These are phyloP conservation scores for Colletotrichum sidae DNA, from an alignment of 2,329 filamentous ascomycete species.

Conservation along the genomic window DNA sequence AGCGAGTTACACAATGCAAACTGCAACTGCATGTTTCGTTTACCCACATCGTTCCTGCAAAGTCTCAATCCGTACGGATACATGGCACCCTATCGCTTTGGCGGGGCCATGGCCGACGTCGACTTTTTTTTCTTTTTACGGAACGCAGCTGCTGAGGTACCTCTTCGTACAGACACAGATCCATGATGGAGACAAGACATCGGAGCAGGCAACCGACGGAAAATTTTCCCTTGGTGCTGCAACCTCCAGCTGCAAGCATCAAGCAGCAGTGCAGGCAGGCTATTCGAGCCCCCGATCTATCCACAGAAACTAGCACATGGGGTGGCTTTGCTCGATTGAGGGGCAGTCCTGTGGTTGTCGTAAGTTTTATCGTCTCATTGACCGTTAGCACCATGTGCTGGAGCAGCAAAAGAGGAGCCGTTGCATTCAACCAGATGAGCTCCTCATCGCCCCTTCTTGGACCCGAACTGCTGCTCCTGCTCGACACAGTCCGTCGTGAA, in stretches of 20 bases:
- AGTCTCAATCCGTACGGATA: not conserved
- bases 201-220: conserved; percentile 27
- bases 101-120: no score
- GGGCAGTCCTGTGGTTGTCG: conserved; percentile 3
- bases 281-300: not conserved
- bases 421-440: conserved; percentile 1
- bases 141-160: no score
- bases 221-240: conserved; percentile 26
- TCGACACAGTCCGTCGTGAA: not conserved
- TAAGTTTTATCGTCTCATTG: conserved; percentile 24
- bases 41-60: not conserved
- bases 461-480: not conserved
- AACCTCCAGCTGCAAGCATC: conserved; percentile 8
- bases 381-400: not conserved
- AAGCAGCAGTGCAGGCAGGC: no score
- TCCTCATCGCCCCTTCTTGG: not conserved
- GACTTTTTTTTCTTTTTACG: no score
- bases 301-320: conserved; percentile 10
- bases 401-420: conserved; percentile 1
- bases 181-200: conserved; percentile 6
- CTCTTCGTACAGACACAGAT: no score
- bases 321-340: not conserved
- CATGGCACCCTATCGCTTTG: no score
- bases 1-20: not conserved
- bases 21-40: conserved; percentile 9